Evolutionary conservation across 2,329 filamentous ascomycete genomes (phyloP), one percentile per base, ranked within the genome.

Genomic region (Podosphaera fusca): DNA sequence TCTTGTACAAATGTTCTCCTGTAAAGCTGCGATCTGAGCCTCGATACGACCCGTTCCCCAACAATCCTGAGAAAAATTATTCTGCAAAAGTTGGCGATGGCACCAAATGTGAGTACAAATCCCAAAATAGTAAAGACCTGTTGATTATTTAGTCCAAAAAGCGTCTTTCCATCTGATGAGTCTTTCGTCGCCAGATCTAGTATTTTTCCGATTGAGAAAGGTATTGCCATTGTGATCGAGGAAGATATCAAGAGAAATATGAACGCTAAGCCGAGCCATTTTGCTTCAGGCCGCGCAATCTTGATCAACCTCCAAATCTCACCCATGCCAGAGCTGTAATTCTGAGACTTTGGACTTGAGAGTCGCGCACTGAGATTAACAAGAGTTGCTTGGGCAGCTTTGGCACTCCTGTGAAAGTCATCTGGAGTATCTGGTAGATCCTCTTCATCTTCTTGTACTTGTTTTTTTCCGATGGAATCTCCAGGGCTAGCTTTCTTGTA

Each of bases 121-220:
- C 75, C 89, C 49, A 98, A 76, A 33, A 80, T 86, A 56, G 82
- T 71, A 70, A 95, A 98, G 74, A 98, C 96, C 66, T 94, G 87
- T 45, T 80, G 81, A 66, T 94, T 74, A 49, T 84, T 85, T 59
- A 96, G 71, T 29, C 92, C 92, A 67, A 96, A 92, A 10, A 96
- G 74, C 57, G 79, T 79, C 40, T 75, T 74, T 29, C 80, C 84
- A 56, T 84, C 81, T 29, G 75, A 73, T 7, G 79, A 73, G 46
- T 79, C 75, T 65, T 88, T 84, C 8, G 88, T 94, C 7, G 90
- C 87, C 56, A 92, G 79, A 70, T 98, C 92, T 68, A 98, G 74
- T 60, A 98, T 94, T 67, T 89, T 90, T 58, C 92, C 92, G 62
- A 98, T 94, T 0, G 89, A 94, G 67, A 95, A 95, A 1, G 92